A percentile compares a stretch with the other conserved stretches of the same genome.
Evolutionary conservation across 2,329 filamentous ascomycete species (phyloP).

Genomic region (Diaporthe sp.): DNA sequence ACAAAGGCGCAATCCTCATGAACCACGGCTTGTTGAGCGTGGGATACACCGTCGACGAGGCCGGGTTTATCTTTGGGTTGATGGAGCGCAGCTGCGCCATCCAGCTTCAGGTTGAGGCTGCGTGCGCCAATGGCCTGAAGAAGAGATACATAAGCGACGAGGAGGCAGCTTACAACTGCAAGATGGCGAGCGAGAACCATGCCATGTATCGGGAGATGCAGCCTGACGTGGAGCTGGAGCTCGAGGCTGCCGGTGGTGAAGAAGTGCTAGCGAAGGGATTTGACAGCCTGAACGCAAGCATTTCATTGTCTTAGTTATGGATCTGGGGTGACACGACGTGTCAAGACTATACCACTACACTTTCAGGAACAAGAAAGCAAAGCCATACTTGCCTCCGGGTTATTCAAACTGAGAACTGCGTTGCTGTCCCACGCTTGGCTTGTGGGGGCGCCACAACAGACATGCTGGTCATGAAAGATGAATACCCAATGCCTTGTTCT

Average conservation of each 20-base stretch:
- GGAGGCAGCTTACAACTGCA: constrained; percentile 55
- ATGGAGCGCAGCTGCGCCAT: constrained; percentile 78
- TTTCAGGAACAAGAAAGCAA: background rate
- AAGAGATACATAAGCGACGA: constrained; percentile 56
- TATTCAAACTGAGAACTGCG: no score
- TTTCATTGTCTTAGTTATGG: background rate
- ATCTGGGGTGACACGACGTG: background rate
- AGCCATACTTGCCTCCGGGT: background rate
- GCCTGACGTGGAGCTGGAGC: constrained; percentile 60
- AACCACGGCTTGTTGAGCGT: constrained; percentile 82
- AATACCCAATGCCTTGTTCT: background rate
- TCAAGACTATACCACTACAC: background rate
- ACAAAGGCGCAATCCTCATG: constrained; percentile 73
- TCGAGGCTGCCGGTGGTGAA: constrained; percentile 54
- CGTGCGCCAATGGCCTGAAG: constrained; percentile 59
- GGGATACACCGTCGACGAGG: constrained; percentile 79
- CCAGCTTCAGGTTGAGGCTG: constrained; percentile 77
- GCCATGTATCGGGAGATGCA: constrained; percentile 60
- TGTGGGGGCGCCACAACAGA: background rate
- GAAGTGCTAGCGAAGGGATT: constrained; percentile 45
- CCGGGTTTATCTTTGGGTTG: constrained; percentile 76
- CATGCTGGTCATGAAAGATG: background rate
- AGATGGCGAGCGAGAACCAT: constrained; percentile 61
- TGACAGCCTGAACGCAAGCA: constrained; percentile 39
- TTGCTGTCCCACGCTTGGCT: no score